Evolutionary conservation across 1,139 yeast species (phyloP), one percentile per base, ranked within the genome.

Genomic region (Kodamaea anthophila): DNA sequence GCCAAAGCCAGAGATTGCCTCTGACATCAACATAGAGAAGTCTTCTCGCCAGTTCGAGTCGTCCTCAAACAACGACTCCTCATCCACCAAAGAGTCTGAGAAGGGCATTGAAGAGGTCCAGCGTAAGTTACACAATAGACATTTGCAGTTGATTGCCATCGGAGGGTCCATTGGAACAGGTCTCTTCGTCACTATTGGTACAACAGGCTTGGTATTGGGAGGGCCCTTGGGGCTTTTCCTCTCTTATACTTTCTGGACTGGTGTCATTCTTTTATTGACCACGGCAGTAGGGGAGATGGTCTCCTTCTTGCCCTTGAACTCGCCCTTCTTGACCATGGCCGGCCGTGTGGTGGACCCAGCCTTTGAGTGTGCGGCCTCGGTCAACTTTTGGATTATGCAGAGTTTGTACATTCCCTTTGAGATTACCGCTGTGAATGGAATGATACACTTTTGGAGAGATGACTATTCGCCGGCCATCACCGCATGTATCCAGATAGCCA

Each of bases 251-350:
- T 50, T 67, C 40, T 60, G 72, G 74, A 55, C 74, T 30, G 40
- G 67, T 11, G 68, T 83, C 14, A 59, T 82, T 26, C 65, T 76
- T 37, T 48, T 55, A 44, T 71, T 83, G 41, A 83, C 91, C 4
- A 79, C 78, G 13, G 70, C 81, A 2, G 73, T 81, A 4, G 94
- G 87, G 1, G 94, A 84, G 50, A 81, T 84, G 93, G 93, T 83
- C 15, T 77, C 82, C 11, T 82, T 75, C 44, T 54, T 79, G 40
- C 94, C 94, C 0, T 67, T 83, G 6, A 66, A 77, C 28, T 82
- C 94, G 2, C 77, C 77, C 1, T 71, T 71, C 40, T 59, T 70
- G 38, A 59, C 65, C 24, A 65, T 71, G 70, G 73, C 77, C 1
- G 77, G 75, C 11, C 51, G 77, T 33, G 68, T 64, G 38, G 69